Percentiles rank a stretch among this genome's conserved stretches.
Evolutionary conservation across 805 yeast species (phyloP).

Genomic region (Nakazawaea siamensis): DNA sequence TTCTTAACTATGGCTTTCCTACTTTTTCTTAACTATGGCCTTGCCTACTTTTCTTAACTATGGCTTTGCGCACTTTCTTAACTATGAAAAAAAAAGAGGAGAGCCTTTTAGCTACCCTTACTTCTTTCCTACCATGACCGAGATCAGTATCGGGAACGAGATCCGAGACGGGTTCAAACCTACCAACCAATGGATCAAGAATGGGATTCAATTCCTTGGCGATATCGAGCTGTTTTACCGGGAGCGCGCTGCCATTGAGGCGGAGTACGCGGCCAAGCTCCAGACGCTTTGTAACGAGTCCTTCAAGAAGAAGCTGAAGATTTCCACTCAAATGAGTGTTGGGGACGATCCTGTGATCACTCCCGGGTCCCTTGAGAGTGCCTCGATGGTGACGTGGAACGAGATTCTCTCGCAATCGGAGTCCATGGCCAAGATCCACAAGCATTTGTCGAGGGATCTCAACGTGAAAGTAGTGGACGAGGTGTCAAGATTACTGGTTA

Average conservation of each 20-base stretch:
- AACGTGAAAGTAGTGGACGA: slow-evolving; percentile 54
- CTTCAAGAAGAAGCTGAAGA: slow-evolving; percentile 67
- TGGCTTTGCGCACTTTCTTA: no score
- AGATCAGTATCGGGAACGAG: slow-evolving; percentile 61
- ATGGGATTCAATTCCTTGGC: slow-evolving; percentile 64
- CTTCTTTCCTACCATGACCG: no score
- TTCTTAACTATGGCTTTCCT: no score
- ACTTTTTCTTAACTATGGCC: no score
- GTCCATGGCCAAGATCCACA: slow-evolving; percentile 59
- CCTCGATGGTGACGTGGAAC: slow-evolving; percentile 84
- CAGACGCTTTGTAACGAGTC: slow-evolving; percentile 57
- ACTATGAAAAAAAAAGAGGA: no score
- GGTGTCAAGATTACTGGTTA: slow-evolving; percentile 41
- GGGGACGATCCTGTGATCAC: slow-evolving; percentile 89
- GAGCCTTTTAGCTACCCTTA: no score
- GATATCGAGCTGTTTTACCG: slow-evolving; percentile 80
- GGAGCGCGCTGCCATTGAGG: slow-evolving; percentile 76
- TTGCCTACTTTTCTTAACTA: no score
- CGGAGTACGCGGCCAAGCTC: slow-evolving; percentile 69
- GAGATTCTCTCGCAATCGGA: slow-evolving; percentile 83
- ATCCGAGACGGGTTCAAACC: slow-evolving; percentile 72
- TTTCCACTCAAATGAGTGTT: slow-evolving; percentile 63
- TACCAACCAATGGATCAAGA: slow-evolving; percentile 71
- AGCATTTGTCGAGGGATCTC: slow-evolving; percentile 51
- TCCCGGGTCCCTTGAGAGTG: slow-evolving; percentile 91